Base-by-base conservation (phyloP, 805 yeast species). In the Candida adriatica region DNA sequence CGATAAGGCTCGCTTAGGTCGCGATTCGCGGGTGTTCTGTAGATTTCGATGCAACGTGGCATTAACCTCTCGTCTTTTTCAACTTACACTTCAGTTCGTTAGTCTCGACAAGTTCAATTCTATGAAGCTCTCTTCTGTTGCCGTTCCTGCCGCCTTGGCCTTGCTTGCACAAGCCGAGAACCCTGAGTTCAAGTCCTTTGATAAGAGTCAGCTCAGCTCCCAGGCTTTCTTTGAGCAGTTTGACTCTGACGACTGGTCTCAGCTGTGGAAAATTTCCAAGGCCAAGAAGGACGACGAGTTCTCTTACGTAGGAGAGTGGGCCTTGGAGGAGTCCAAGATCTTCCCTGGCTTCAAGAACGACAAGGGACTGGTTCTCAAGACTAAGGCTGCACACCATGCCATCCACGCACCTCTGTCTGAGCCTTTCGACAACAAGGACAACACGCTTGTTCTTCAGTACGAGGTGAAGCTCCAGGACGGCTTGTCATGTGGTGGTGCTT, bases 401-500 rank as follows among this genome's bases (percentile, higher is more conserved):
- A 83, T 88, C 45, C 75, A 85, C 24, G 72, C 75, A 33, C 56
- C 64, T 39, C 66, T 88, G 34, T 72, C 73, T 13, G 36, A 55
- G 17, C 70, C 78, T 3, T 66, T 87, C 35, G 69, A 70, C 51
- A 79, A 78, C 55, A 70, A 63, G 8, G 68, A 67, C 43, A 64
- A 74, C 35, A 76, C 85, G 11, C 63, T 88, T 41, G 95, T 88
- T 8, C 60, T 86, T 25, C 96, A 88, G 59, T 88, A 85, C 56
- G 96, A 88, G 58, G 83, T 85, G 34, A 87, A 87, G 60, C 59
- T 79, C 25, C 95, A 88, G 61, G 66, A 79, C 24, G 84, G 83
- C 8, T 61, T 86, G 34, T 66, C 66, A 27, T 88, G 96, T 59
- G 94, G 95, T 29, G 96, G 96, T 34, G 90, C 94, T 2, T 88